Evolutionary conservation across 768 basidiomycete genomes (phyloP).

Genomic region (Termitomyces sp.): DNA sequence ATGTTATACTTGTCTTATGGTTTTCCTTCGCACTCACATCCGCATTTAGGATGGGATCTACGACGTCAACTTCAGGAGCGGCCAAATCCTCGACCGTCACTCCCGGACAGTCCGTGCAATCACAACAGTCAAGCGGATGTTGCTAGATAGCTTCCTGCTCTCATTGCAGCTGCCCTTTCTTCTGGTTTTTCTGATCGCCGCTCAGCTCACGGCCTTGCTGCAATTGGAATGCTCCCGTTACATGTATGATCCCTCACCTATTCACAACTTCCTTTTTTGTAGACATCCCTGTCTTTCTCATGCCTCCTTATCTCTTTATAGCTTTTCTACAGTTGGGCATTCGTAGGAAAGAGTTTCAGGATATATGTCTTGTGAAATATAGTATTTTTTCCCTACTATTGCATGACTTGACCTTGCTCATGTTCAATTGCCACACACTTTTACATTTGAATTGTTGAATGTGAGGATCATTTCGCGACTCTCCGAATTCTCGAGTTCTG

Average conservation of each 20-base stretch:
- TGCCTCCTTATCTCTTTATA: slow-evolving; percentile 6
- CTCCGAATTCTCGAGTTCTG: neutral
- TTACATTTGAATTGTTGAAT: neutral
- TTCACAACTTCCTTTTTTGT: slow-evolving; percentile 27
- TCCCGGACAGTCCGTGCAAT: slow-evolving; percentile 78
- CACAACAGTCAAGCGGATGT: slow-evolving; percentile 68
- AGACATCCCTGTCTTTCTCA: slow-evolving; percentile 21
- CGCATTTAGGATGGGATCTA: slow-evolving; percentile 70
- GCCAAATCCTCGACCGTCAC: slow-evolving; percentile 82
- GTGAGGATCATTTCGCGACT: slow-evolving; percentile 4
- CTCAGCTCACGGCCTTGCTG: slow-evolving; percentile 10
- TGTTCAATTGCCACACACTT: neutral
- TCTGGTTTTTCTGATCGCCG: slow-evolving; percentile 10
- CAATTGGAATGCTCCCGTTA: slow-evolving; percentile 18
- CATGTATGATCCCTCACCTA: slow-evolving; percentile 30
- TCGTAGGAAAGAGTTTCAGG: slow-evolving; percentile 11
- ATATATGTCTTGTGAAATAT: slow-evolving; percentile 17
- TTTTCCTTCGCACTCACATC: neutral
- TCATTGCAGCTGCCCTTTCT: neutral
- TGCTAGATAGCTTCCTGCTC: slow-evolving; percentile 46
- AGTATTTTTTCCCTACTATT: slow-evolving; percentile 11
- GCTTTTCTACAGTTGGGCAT: slow-evolving; percentile 12
- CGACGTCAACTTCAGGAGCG: slow-evolving; percentile 64
- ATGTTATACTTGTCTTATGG: slow-evolving; percentile 13
- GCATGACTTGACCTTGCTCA: neutral